A percentile compares a stretch with the other conserved stretches of the same genome.
Conservation (phyloP, 768 basidiomycete genomes). For the Clavaria fumosa region DNA sequence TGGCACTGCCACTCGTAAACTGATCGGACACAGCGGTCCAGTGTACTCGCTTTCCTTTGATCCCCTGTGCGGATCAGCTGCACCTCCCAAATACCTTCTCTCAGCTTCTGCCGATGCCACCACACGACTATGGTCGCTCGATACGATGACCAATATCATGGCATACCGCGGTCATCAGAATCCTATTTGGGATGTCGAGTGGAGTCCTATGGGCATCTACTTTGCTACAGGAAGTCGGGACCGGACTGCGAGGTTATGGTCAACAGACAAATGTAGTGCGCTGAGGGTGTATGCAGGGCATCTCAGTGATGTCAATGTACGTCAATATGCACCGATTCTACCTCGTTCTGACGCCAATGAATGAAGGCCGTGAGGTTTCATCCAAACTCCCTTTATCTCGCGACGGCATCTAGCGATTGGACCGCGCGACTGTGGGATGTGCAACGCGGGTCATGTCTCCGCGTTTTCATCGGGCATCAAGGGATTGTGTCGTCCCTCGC, state of each 20-base stretch:
- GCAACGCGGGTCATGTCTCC: conserved; percentile 85
- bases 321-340: too few species aligned
- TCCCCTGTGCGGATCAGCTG: conserved; percentile 74
- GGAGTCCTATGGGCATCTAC: conserved; percentile 97
- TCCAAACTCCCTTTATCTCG: conserved; percentile 93
- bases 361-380: too few species aligned
- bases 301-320: conserved; percentile 89
- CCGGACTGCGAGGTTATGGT: conserved; percentile 90
- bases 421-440: conserved; percentile 97
- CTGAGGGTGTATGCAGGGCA: conserved; percentile 91
- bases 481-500: conserved; percentile 76
- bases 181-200: conserved; percentile 97
- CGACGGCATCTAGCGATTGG: conserved; percentile 93
- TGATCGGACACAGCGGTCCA: conserved; percentile 93
- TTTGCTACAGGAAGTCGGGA: conserved; percentile 94
- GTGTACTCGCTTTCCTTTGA: conserved; percentile 93
- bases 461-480: conserved; percentile 93
- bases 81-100: conserved; percentile 73
- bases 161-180: conserved; percentile 94
- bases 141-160: conserved; percentile 86
- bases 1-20: conserved; percentile 76
- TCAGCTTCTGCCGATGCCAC: conserved; percentile 91
- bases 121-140: conserved; percentile 84
- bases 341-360: too few species aligned
- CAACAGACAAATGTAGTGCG: conserved; percentile 77